Evolutionary conservation across 345 rosid species (phyloP), one percentile per base, ranked within the genome.

Genomic region (Citrus sinensis): DNA sequence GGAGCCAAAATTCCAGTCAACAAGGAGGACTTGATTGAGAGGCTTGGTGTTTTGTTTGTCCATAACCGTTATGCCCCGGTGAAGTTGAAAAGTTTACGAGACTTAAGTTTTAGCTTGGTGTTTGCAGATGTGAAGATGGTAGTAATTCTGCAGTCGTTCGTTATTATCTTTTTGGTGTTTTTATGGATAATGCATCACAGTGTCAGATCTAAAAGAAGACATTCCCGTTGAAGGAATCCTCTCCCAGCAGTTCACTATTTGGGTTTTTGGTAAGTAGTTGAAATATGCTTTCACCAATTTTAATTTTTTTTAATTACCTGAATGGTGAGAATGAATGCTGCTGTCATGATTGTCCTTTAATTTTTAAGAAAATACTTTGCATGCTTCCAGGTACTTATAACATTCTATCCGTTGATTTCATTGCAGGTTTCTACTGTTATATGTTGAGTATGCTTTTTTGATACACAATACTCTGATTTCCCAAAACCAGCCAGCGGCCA

Each of bases 81-180:
- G 20, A 59, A 51, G 56, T 69, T 74, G 55, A 32, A 73, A 17
- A 35, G 66, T 29, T 54, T 11, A 55, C 72, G 37, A 76, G 17
- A 76, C 32, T 79, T 16, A 37, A 54, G 62, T 62, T 79, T 51
- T n/a, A 65, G 27, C 70, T 83, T 80, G 71, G 55, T 84, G 54
- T 60, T 84, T 81, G 46, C 88, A 93, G 98, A 90, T 78, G 74
- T 93, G 91, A 88, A 86, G 95, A 73, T 84, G 62, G 37, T 87
- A 74, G 76, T 83, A 32, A 64, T 85, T 67, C 70, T 86, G 10
- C 93, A 91, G 75, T 54, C 72, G 72, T 75, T 83, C 61, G 63
- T 91, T 14, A 24, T 86, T 58, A 77, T 78, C 56, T 78, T 82
- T 61, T 82, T 85, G 81, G 75, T 84, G 64, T 69, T 83, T 16